Evolutionary conservation across 2,329 filamentous ascomycete genomes (phyloP).

Genomic region (Sphaceloma murrayae): DNA sequence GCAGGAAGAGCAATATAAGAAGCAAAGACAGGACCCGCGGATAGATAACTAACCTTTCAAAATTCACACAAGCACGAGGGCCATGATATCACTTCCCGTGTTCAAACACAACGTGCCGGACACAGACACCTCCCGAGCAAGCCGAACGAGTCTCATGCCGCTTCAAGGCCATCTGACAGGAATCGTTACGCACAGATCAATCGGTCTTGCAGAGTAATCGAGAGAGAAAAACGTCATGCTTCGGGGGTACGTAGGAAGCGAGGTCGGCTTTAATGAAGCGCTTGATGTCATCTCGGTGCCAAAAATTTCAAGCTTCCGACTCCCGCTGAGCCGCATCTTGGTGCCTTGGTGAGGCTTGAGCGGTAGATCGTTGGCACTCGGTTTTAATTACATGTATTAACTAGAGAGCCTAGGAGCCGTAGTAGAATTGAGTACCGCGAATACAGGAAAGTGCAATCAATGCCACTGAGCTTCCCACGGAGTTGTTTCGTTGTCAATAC

Average conservation of each 20-base stretch:
- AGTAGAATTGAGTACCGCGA: no score
- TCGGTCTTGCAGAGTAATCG: background rate
- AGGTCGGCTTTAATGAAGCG: background rate
- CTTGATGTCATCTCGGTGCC: conserved; percentile 12
- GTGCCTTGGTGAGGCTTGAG: background rate
- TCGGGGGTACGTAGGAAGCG: background rate
- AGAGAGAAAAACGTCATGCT: conserved; percentile 7
- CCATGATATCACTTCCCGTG: conserved; percentile 11
- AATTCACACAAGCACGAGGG: background rate
- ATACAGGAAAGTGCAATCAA: no score
- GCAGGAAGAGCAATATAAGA: background rate
- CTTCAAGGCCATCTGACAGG: background rate
- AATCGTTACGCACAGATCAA: background rate
- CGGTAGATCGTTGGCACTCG: no score
- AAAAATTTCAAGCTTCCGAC: conserved; percentile 1
- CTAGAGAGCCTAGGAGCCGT: no score
- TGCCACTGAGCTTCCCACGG: no score
- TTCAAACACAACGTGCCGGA: background rate
- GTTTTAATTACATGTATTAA: no score
- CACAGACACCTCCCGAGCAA: background rate
- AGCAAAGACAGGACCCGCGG: background rate
- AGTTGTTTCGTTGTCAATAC: no score
- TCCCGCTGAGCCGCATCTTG: background rate
- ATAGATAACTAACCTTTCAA: background rate
- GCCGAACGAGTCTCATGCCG: background rate